phyloP scores from a whole-genome alignment of 768 basidiomycete species.

The Russula compacta region DNA sequence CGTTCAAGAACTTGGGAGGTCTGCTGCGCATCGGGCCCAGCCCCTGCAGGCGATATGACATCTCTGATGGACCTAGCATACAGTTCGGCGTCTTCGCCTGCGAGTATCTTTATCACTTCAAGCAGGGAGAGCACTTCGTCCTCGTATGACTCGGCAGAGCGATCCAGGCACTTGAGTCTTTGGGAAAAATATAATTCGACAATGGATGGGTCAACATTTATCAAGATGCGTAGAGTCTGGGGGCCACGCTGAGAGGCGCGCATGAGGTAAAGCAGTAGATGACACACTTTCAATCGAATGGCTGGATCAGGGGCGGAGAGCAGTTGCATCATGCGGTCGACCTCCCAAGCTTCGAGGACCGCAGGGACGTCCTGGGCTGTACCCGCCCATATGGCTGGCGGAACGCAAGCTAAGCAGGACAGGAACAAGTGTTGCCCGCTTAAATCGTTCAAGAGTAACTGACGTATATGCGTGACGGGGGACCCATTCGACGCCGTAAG shows the following conservation, averaged over 20 bases:
- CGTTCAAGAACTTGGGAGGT: constrained; percentile 41
- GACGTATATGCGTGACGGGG: constrained; percentile 41
- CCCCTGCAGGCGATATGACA: constrained; percentile 33
- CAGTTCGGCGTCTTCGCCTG: constrained; percentile 42
- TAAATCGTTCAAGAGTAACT: constrained; percentile 48
- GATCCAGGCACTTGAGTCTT: constrained; percentile 32
- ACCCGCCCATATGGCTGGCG: constrained; percentile 62
- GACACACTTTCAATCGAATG: constrained; percentile 50
- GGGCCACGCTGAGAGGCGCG: background rate
- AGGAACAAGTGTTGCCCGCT: constrained; percentile 63
- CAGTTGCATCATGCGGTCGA: constrained; percentile 60
- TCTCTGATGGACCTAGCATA: constrained; percentile 48
- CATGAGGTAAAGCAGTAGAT: background rate
- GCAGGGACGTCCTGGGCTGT: constrained; percentile 40
- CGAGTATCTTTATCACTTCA: constrained; percentile 44
- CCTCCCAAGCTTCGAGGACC: constrained; percentile 62
- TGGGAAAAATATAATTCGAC: constrained; percentile 46
- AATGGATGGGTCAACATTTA: constrained; percentile 48
- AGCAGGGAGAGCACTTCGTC: constrained; percentile 40
- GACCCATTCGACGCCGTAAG: constrained; percentile 7
- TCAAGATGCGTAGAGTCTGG: constrained; percentile 54
- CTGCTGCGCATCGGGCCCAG: constrained; percentile 22
- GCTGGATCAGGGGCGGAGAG: constrained; percentile 50
- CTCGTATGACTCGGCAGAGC: constrained; percentile 29
- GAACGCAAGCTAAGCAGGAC: constrained; percentile 49